Evolutionary conservation across 192 early-diverging fungal species (phyloP), one percentile per base, ranked within the genome.

Genomic region (Coemansia sp.): DNA sequence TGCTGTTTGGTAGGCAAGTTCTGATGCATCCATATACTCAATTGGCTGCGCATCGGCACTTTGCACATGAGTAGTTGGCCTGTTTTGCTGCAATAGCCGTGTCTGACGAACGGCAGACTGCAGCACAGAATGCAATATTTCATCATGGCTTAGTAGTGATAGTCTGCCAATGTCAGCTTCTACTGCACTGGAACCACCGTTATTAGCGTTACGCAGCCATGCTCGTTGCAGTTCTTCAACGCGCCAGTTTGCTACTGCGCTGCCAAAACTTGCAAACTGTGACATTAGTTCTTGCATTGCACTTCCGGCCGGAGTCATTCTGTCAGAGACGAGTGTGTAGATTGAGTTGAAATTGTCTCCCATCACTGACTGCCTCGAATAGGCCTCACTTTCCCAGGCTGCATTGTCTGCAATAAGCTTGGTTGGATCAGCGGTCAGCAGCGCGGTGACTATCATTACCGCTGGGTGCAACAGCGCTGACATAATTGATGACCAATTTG

Each of bases 321-420:
- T 67, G 5, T 59, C 70, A 2, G 71, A 79, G 10, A 73, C 57
- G 37, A 73, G 34, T 3, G 71, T 70, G 49, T 79, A 79, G 0
- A 69, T 47, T 1, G 42, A 31, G 38, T 58, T 51, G 36, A 25
- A 55, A 52, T 73, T 78, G 10, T 53, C 64, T 23, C 31, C 26
- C 0, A 68, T 42, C 1, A 57, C 50, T 1, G 66, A 62, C 20
- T 64, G 44, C 11, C 76, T 51, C 2, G 76, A 65, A 20, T 54
- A 59, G 4, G 64, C 20, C 22, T 79, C 48, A 15, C 55, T 56
- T 47, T 79, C 49, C 76, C 76, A 79, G 0, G 54, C 67, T 0
- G 67, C 36, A 23, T 63, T 70, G 25, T 79, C 38, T 11, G 66
- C 63, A 9, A 67, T 25, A 1, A 70, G 25, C 44, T 70, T 63